Base-by-base conservation (phyloP, 169 alveolate genomes). In the Eimeria nieschulzi region DNA sequence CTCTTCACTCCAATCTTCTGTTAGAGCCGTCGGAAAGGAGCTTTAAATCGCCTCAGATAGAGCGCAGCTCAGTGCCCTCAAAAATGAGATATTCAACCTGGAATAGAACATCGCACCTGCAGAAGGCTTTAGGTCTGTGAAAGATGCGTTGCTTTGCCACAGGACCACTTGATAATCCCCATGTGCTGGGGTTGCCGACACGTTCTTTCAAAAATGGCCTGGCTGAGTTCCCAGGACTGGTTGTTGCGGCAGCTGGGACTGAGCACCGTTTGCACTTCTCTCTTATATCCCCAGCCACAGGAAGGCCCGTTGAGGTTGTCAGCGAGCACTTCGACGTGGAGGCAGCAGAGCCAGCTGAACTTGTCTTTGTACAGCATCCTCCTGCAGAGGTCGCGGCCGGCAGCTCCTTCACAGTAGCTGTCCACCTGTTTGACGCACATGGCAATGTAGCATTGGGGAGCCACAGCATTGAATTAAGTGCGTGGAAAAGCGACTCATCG, bases 261-360 rank as follows among this genome's bases (percentile, higher is more conserved):
- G 83, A 59, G 9, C 54, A 73, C 19, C 61, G 61, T 9, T 54
- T 73, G 23, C 56, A 54, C 10, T 73, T 73, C 19, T 10, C 25
- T 0, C 83, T 73, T 26, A 2, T 73, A 25, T 73, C 83, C 33
- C 83, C 83, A 19, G 8, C 83, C 5, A 54, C 54, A 9, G 83
- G 83, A 26, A 46, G 83, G 26, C 64, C 83, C 25, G 15, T 73
- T 46, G 83, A 33, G 61, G 83, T 21, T 15, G 33, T 73, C 12
- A 73, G 83, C 25, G 33, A 73, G 83, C 83, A 54, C 64, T 73
- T 73, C 63, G 15, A 46, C 21, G 83, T 73, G 64, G 63, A 39
- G 9, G 83, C 83, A 73, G 56, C 83, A 73, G 83, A 46, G 46
- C 83, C 83, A 26, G 83, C 83, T 9, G 83, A 46, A 54, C 83